These are phyloP conservation scores for Xylaria intraflava DNA, from an alignment of 495 filamentous ascomycete species.

Conservation along the genomic window DNA sequence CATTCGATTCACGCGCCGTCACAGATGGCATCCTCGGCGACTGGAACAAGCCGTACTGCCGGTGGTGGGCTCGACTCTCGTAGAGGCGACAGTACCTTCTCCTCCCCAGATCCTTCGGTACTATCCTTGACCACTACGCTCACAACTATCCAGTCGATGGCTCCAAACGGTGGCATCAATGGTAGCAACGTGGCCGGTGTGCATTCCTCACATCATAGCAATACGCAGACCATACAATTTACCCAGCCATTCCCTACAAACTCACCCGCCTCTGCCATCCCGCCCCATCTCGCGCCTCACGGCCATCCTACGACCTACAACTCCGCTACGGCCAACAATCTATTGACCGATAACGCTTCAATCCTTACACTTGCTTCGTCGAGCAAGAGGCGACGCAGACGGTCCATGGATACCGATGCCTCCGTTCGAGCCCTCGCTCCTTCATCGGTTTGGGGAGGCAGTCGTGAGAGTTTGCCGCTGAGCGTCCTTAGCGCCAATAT, in stretches of 20 bases:
- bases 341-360: constrained; percentile 89
- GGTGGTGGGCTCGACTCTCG: constrained; percentile 58
- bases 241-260: constrained; percentile 81
- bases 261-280: constrained; percentile 70
- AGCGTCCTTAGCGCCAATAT: constrained; percentile 79
- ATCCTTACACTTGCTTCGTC: constrained; percentile 95
- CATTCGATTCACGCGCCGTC: constrained; percentile 71
- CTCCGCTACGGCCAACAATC: constrained; percentile 83
- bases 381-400: constrained; percentile 79
- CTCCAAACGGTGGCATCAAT: constrained; percentile 56
- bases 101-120: constrained; percentile 85
- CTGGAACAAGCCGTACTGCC: constrained; percentile 58
- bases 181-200: constrained; percentile 28
- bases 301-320: constrained; percentile 77
- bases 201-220: constrained; percentile 41
- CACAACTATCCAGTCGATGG: constrained; percentile 88
- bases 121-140: constrained; percentile 90
- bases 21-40: constrained; percentile 57
- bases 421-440: constrained; percentile 89
- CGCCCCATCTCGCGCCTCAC: constrained; percentile 61
- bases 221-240: constrained; percentile 62
- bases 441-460: constrained; percentile 86
- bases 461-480: constrained; percentile 76
- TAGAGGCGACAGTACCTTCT: constrained; percentile 80
- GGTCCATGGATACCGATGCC: constrained; percentile 91